A percentile compares a stretch with the other conserved stretches of the same genome.
Evolutionary conservation across 2,329 filamentous ascomycete species (phyloP).

Genomic region (Stagonosporopsis chrysanthemi): DNA sequence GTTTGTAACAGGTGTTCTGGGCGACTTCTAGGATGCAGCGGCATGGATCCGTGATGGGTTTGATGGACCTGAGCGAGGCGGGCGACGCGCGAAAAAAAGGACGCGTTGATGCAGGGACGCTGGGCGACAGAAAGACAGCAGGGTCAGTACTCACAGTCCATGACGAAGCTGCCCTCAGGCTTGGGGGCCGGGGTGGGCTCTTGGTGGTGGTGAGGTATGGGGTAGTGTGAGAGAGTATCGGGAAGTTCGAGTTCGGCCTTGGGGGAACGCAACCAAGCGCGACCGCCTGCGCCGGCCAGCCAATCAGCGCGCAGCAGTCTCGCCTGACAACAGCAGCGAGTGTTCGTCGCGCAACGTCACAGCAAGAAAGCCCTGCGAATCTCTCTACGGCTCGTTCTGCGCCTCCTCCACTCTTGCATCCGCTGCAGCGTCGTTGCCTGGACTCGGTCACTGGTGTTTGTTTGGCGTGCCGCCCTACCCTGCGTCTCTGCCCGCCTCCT

Average conservation of each 20-base stretch:
- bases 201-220: conserved; percentile 41
- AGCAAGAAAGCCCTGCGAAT: conserved; percentile 14
- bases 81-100: conserved; percentile 24
- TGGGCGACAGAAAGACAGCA: conserved; percentile 40
- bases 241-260: conserved; percentile 27
- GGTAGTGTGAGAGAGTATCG: conserved; percentile 32
- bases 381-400: conserved; percentile 18
- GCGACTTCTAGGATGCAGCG: conserved; percentile 39
- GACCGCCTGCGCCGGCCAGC: conserved; percentile 17
- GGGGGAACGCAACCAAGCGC: conserved; percentile 11
- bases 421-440: conserved; percentile 13
- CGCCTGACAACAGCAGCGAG: conserved; percentile 28
- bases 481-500: conserved; percentile 1
- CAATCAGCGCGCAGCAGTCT: conserved; percentile 28
- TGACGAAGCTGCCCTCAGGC: conserved; percentile 59
- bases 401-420: conserved; percentile 16
- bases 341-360: conserved; percentile 30
- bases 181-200: conserved; percentile 34
- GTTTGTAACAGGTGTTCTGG: conserved; percentile 24
- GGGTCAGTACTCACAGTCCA: conserved; percentile 65
- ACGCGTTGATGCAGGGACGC: conserved; percentile 22
- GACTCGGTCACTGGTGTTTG: conserved; percentile 6
- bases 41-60: conserved; percentile 44
- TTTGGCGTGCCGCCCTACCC: conserved; percentile 8
- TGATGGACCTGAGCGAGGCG: conserved; percentile 44